Conservation (phyloP, 2,329 filamentous ascomycete species). For the Aureobasidium leucospermi region DNA sequence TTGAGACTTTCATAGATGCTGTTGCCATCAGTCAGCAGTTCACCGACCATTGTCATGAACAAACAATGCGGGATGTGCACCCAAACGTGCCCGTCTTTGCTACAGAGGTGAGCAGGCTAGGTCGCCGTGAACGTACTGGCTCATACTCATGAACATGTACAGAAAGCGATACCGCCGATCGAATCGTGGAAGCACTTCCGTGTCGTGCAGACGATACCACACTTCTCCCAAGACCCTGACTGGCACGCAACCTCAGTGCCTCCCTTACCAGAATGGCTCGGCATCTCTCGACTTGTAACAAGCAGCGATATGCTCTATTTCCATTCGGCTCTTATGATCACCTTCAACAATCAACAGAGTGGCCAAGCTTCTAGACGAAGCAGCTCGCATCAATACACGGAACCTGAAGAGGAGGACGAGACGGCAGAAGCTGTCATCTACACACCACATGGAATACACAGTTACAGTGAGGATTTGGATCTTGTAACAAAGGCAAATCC, state of each 20-base stretch:
- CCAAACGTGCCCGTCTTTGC: conserved; percentile 52
- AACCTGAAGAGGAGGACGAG: conserved; percentile 23
- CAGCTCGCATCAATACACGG: conserved; percentile 19
- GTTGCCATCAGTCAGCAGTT: conserved; percentile 60
- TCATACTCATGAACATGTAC: not conserved
- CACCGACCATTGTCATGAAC: conserved; percentile 59
- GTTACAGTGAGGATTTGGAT: conserved; percentile 34
- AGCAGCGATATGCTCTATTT: conserved; percentile 51
- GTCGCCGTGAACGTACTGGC: too few species aligned
- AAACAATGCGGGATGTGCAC: conserved; percentile 52
- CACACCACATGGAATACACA: conserved; percentile 55
- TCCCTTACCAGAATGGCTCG: conserved; percentile 53
- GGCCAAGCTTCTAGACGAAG: conserved; percentile 21
- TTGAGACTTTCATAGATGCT: conserved; percentile 45
- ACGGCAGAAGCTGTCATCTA: conserved; percentile 53
- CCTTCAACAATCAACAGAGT: conserved; percentile 36
- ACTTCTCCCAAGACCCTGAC: conserved; percentile 36
- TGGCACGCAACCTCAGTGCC: conserved; percentile 40
- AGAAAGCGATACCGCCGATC: conserved; percentile 52
- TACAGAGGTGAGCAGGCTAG: conserved; percentile 33
- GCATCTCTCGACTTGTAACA: conserved; percentile 51
- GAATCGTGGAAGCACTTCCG: conserved; percentile 54
- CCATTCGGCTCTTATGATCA: conserved; percentile 54
- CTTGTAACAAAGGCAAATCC: conserved; percentile 39
- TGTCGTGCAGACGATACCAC: conserved; percentile 44